A percentile compares a stretch with the other conserved stretches of the same genome.
Evolutionary conservation across 2,329 filamentous ascomycete species (phyloP).

Genomic region (Alternaria triticina): DNA sequence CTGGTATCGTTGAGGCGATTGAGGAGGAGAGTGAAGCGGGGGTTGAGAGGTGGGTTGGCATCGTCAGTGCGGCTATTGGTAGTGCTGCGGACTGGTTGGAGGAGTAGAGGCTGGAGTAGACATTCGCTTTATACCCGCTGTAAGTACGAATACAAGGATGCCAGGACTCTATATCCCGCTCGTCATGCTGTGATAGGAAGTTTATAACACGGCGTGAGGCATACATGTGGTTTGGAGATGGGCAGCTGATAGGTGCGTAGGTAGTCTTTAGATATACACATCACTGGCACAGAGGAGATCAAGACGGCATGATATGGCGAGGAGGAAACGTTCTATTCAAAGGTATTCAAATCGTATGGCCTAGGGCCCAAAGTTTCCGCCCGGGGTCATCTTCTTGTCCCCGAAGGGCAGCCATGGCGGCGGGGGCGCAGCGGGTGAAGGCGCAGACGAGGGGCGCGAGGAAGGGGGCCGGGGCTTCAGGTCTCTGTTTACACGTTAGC

Average conservation of each 20-base stretch:
- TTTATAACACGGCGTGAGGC: background rate
- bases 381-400: background rate
- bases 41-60: slow-evolving; percentile 52
- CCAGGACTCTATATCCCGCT: background rate
- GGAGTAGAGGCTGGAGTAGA: background rate
- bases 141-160: background rate
- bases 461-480: background rate
- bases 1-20: slow-evolving; percentile 68
- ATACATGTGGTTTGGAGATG: background rate
- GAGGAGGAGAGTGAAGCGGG: slow-evolving; percentile 54
- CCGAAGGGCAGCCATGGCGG: background rate
- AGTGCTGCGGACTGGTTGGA: slow-evolving; percentile 46
- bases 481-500: background rate
- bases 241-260: background rate
- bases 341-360: background rate
- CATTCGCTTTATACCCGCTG: background rate
- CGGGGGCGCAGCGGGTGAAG: too few species aligned
- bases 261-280: background rate
- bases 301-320: background rate
- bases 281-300: background rate
- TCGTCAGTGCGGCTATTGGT: slow-evolving; percentile 47
- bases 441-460: background rate
- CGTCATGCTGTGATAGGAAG: background rate
- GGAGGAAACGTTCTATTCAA: background rate
- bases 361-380: background rate